Base-by-base conservation (phyloP, 2,329 filamentous ascomycete genomes). In the Lecanoromycetidae sp. region DNA sequence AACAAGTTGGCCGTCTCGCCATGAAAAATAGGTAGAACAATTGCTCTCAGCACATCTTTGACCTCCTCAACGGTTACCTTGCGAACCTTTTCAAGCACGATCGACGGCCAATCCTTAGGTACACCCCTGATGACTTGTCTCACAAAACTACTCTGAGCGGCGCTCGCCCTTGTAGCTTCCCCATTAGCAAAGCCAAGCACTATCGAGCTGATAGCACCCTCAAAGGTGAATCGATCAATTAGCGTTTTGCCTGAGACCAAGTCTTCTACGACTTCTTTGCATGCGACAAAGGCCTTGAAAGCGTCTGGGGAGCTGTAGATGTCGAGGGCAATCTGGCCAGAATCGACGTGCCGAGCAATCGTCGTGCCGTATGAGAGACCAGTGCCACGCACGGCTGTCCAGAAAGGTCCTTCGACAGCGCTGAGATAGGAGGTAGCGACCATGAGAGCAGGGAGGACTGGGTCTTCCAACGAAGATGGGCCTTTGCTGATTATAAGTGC, bases 361-460 rank as follows among this genome's bases (percentile, higher is more conserved):
- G 76, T 79, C 1, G 84, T 82, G 44, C 88, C 88, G 60, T 98
- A 98, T 0, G 91, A 91, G 44, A 96, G 79, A 36, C 91, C 91
- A 35, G 86, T 91, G 47, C 91, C 91, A 38, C 91, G 86, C 40
- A 96, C 84, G 0, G 87, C 86, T 53, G 83, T 83, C 90, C 91
- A 96, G 26, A 98, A 77, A 0, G 91, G 91, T 0, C 91, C 91
- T 64, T 98, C 91, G 15, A 93, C 84, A 1, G 87, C 81, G 60
- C 95, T 88, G 51, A 98, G 81, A 61, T 95, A 96, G 17, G 87
- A 80, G 41, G 87, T 78, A 1, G 90, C 87, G 6, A 98, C 88
- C 62, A 94, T 77, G 43, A 94, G 74, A 2, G 88, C 81, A 0
- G 91, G 87, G 1, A 96, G 71, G 13, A 78, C 75, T 0, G 87